These are phyloP conservation scores for Boletellus ananiceps DNA, from an alignment of 768 basidiomycete genomes.

Conservation along the genomic window DNA sequence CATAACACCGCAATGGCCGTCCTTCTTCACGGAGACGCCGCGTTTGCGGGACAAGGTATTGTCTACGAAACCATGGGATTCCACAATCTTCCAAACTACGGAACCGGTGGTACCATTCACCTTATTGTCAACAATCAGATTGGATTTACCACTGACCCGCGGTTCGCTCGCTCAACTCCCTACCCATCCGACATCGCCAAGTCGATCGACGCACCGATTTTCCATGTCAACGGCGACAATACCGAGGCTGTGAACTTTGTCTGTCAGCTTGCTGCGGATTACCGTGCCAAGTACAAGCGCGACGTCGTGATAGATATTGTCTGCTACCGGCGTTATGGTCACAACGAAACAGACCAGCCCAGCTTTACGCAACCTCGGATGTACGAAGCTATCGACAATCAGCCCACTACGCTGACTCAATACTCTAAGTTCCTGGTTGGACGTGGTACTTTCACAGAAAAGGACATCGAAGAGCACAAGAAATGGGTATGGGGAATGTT, in stretches of 20 bases:
- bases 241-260: constrained; percentile 98
- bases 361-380: constrained; percentile 98
- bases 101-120: constrained; percentile 97
- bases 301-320: constrained; percentile 98
- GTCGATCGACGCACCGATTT: constrained; percentile 95
- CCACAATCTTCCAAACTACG: constrained; percentile 91
- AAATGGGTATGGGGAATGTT: constrained; percentile 99
- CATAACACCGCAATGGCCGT: constrained; percentile 92
- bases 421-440: constrained; percentile 89
- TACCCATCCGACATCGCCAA: constrained; percentile 99
- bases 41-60: constrained; percentile 96
- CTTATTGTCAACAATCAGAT: constrained; percentile 99
- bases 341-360: constrained; percentile 99
- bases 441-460: constrained; percentile 90
- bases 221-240: constrained; percentile 99
- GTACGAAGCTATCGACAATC: constrained; percentile 95
- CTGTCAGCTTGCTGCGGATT: constrained; percentile 96
- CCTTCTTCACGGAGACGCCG: constrained; percentile 95
- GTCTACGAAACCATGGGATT: constrained; percentile 99
- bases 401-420: constrained; percentile 85
- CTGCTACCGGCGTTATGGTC: constrained; percentile 98
- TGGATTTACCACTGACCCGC: constrained; percentile 97
- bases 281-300: constrained; percentile 96
- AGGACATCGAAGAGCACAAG: constrained; percentile 97
- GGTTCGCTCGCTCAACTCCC: constrained; percentile 95